These are phyloP conservation scores for Saccharomycopsis sp. DNA, from an alignment of 805 yeast genomes.

Conservation along the genomic window DNA sequence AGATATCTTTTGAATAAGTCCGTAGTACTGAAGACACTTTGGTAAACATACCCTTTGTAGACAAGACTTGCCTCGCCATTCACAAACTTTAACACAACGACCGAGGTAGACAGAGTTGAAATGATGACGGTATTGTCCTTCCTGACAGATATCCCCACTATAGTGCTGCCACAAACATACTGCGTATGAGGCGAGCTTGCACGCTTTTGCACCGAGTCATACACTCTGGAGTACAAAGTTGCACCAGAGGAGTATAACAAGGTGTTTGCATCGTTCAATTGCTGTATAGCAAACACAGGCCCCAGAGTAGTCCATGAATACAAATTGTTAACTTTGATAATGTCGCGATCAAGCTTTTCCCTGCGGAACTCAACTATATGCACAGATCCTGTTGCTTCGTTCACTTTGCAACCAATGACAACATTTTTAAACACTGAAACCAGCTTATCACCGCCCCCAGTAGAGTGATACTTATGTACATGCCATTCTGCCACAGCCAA, in stretches of 20 bases:
- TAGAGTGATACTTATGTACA: neutral
- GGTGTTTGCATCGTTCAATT: slow-evolving; percentile 3
- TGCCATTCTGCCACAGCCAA: slow-evolving; percentile 10
- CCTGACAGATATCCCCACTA: slow-evolving; percentile 3
- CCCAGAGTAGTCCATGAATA: slow-evolving; percentile 16
- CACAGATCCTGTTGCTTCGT: slow-evolving; percentile 5
- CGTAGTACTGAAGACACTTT: too few relatives aligned
- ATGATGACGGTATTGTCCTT: slow-evolving; percentile 2
- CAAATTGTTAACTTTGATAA: slow-evolving; percentile 8
- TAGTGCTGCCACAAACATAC: slow-evolving; percentile 9
- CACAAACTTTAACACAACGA: too few relatives aligned
- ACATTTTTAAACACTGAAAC: slow-evolving; percentile 11
- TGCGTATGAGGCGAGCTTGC: slow-evolving; percentile 6
- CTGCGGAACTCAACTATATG: slow-evolving; percentile 12
- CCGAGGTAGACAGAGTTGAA: slow-evolving; percentile 8
- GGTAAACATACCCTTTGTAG: too few relatives aligned
- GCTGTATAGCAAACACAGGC: slow-evolving; percentile 10
- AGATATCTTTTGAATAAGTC: too few relatives aligned
- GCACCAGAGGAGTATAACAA: slow-evolving; percentile 13
- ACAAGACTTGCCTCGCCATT: too few relatives aligned
- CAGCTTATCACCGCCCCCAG: neutral
- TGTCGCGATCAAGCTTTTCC: slow-evolving; percentile 6
- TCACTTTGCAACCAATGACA: slow-evolving; percentile 9
- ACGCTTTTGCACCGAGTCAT: slow-evolving; percentile 3
- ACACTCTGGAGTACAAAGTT: slow-evolving; percentile 7